Percentiles rank a stretch among this genome's conserved stretches.
phyloP scores from a whole-genome alignment of 257 asterid genomes.

The Thymus quinquecostatus region DNA sequence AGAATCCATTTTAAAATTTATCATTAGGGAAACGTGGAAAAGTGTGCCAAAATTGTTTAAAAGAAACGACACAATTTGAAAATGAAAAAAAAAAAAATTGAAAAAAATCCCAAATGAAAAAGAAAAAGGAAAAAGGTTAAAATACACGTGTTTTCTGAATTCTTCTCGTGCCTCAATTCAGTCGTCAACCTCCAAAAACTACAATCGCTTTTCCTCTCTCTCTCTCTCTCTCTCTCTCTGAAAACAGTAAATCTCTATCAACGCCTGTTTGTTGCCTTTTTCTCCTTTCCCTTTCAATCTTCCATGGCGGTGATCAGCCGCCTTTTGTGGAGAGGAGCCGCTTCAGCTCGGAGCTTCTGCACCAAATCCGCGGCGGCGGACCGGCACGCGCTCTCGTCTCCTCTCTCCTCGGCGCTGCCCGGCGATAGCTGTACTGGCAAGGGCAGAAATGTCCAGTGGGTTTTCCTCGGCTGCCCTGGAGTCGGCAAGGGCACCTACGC shows the following conservation, averaged over 20 bases:
- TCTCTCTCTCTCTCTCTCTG: conserved; percentile 5
- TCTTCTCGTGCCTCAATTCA: conserved; percentile 10
- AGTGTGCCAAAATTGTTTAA: no score
- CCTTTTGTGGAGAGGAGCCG: conserved; percentile 43
- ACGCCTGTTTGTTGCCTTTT: not conserved
- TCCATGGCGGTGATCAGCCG: conserved; percentile 79
- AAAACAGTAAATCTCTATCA: not conserved
- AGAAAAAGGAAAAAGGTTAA: not conserved
- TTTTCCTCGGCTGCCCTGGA: conserved; percentile 93
- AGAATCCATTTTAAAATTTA: no score
- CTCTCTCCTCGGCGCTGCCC: conserved; percentile 47
- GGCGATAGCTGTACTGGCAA: conserved; percentile 28
- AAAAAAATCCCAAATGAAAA: not conserved
- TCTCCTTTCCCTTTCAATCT: conserved; percentile 3
- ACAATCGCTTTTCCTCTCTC: conserved; percentile 24
- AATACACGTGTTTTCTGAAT: conserved; percentile 32
- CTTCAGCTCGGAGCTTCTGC: conserved; percentile 48
- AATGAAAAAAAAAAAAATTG: not conserved
- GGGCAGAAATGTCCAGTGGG: conserved; percentile 89
- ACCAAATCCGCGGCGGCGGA: conserved; percentile 38
- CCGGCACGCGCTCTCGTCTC: conserved; percentile 36
- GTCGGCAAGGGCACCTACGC: conserved; percentile 99
- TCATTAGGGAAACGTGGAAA: no score
- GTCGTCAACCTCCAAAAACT: conserved; percentile 8
- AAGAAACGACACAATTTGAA: no score